These are phyloP conservation scores for Rhizomucor pusillus DNA, from an alignment of 371 early-diverging fungal genomes.

Conservation along the genomic window DNA sequence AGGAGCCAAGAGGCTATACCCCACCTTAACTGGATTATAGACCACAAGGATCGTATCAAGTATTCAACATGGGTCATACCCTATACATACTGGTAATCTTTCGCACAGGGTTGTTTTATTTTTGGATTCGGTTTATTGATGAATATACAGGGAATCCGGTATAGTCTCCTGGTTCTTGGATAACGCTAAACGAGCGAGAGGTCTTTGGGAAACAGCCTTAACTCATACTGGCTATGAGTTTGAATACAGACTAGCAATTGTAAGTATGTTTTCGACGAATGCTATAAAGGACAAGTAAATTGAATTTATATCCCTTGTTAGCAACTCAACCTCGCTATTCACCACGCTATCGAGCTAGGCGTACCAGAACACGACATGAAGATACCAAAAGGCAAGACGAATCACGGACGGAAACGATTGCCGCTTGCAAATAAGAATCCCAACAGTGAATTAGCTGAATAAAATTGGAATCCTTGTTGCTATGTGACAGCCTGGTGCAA, in stretches of 20 bases:
- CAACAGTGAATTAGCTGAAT: too few relatives aligned
- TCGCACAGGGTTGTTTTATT: neutral
- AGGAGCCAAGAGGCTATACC: slow-evolving; percentile 36
- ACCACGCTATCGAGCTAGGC: slow-evolving; percentile 44
- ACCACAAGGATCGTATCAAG: slow-evolving; percentile 44
- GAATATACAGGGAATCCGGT: slow-evolving; percentile 50
- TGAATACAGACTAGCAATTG: slow-evolving; percentile 51
- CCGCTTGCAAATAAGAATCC: slow-evolving; percentile 7
- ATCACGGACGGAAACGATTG: slow-evolving; percentile 43
- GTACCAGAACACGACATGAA: slow-evolving; percentile 24
- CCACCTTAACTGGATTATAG: slow-evolving; percentile 60
- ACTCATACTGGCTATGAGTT: slow-evolving; percentile 50
- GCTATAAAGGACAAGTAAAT: neutral
- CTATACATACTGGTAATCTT: slow-evolving; percentile 56
- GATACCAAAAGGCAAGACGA: slow-evolving; percentile 37
- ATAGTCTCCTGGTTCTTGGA: slow-evolving; percentile 51
- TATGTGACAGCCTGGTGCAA: too few relatives aligned
- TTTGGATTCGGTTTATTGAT: neutral
- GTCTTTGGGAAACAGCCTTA: slow-evolving; percentile 52
- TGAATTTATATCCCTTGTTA: slow-evolving; percentile 9
- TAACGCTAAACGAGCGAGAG: slow-evolving; percentile 37
- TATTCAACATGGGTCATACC: slow-evolving; percentile 60
- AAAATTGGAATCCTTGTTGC: too few relatives aligned
- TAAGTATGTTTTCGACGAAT: slow-evolving; percentile 16
- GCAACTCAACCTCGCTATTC: slow-evolving; percentile 44